Evolutionary conservation across 2,329 filamentous ascomycete genomes (phyloP).

Genomic region (Neofusicoccum parvum): DNA sequence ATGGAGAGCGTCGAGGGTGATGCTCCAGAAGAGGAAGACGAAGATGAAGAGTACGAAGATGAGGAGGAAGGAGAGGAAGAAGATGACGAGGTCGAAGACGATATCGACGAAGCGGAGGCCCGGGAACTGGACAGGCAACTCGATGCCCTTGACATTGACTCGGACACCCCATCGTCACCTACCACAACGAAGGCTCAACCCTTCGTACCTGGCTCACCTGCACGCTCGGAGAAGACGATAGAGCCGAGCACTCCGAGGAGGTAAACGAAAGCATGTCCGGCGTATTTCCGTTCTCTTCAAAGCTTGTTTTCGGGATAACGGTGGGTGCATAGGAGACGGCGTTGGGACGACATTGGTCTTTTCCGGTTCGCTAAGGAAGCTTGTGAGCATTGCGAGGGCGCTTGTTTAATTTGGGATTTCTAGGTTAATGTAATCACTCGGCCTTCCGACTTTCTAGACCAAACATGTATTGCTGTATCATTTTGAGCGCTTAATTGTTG

Average conservation of each 20-base stretch:
- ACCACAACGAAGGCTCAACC: not conserved
- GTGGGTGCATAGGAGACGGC: constrained; percentile 4
- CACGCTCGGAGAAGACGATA: constrained; percentile 6
- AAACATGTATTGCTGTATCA: not conserved
- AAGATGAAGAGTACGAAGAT: constrained; percentile 30
- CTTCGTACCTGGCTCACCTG: constrained; percentile 1
- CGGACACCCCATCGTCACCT: constrained; percentile 10
- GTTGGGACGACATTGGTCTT: not conserved
- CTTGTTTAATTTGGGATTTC: not conserved
- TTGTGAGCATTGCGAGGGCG: constrained; percentile 15
- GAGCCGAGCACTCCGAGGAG: not conserved
- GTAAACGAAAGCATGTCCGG: not conserved
- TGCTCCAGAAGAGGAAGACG: constrained; percentile 26
- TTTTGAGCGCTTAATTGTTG: not conserved
- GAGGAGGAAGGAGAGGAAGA: constrained; percentile 28
- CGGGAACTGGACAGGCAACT: constrained; percentile 19
- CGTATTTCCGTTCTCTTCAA: not conserved
- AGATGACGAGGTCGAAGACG: constrained; percentile 17
- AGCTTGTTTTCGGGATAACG: not conserved
- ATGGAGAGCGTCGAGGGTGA: constrained; percentile 47
- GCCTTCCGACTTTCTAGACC: not conserved
- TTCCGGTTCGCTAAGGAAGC: not conserved
- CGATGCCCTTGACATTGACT: constrained; percentile 18
- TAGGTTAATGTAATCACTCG: constrained; percentile 2
- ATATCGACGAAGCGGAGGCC: constrained; percentile 19